Base-by-base conservation (phyloP, 495 filamentous ascomycete species). In the Neurospora sp. region DNA sequence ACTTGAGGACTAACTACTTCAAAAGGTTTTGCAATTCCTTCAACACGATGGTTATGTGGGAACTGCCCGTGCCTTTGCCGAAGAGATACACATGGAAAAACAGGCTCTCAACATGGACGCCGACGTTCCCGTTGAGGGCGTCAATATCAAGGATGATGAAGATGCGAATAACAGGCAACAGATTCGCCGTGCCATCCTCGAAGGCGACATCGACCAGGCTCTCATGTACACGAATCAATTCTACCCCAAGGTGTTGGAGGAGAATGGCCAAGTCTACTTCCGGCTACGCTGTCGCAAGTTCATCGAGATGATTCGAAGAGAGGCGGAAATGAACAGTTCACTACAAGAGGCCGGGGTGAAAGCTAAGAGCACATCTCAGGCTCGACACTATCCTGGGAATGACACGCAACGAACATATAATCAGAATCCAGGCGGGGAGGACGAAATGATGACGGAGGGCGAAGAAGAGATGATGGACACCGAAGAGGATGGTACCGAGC, bases 11-110 rank as follows among this genome's bases (percentile, higher is more conserved):
- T 80, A 19, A 83, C 70, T 39, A 31, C 38, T 15, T 42, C 39
- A 21, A 70, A 81, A 95, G 73, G 91, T 96, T 21, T 87, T 93
- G 13, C 94, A 98, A 81, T 97, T 94, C 76, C 85, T 99, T 8
- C 92, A 93, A 43, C 96, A 98, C 77, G 96, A 98, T 79, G 96
- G 96, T 72, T 98, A 97, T 75, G 90, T 98, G n/a, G 95, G 97
- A 73, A 97, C 96, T 8, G 94, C 94, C 19, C 88, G 90, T 74
- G 93, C 92, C 0, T 98, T 99, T 82, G 90, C 92, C 8, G 87
- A 91, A 78, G 96, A 98, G 79, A 90, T 97, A 6, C 89, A 89
- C 42, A 84, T 85, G 21, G 94, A 97, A 79, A 89, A 90, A 73
- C 82, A 83, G 73, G 88, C 90, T 9, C 81, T 96, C 38, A 86